phyloP scores from a whole-genome alignment of 2,329 filamentous ascomycete species.

The Lasiodiplodia gonubiensis region DNA sequence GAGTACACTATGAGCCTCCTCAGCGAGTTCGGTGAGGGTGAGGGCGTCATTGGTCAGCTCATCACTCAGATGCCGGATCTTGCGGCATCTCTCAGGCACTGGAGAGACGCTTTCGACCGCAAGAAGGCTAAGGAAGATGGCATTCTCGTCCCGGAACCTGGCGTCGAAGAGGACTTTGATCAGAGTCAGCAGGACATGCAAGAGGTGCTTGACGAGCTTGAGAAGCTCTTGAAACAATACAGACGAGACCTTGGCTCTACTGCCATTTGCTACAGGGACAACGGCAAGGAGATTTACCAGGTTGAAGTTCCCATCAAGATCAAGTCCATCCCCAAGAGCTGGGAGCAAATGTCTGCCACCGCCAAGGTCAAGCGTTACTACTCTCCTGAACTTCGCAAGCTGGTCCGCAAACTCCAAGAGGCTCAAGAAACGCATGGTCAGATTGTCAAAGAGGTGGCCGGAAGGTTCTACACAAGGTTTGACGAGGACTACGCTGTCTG shows the following conservation, averaged over 20 bases:
- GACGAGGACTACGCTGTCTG: constrained; percentile 84
- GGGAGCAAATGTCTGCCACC: constrained; percentile 97
- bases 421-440: constrained; percentile 93
- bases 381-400: constrained; percentile 77
- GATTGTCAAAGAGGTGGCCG: constrained; percentile 83
- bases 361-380: constrained; percentile 92
- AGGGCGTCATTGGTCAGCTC: constrained; percentile 83
- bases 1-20: constrained; percentile 90
- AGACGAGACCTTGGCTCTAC: constrained; percentile 76
- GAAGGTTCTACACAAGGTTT: constrained; percentile 84
- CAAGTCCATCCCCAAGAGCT: constrained; percentile 80
- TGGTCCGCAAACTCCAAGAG: constrained; percentile 89
- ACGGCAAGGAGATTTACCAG: constrained; percentile 97
- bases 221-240: constrained; percentile 72
- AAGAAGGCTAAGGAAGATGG: constrained; percentile 78
- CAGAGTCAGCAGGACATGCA: constrained; percentile 76
- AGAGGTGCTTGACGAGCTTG: constrained; percentile 74
- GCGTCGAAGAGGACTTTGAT: constrained; percentile 93
- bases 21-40: constrained; percentile 72
- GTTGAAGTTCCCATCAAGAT: constrained; percentile 85
- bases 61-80: constrained; percentile 87
- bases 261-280: constrained; percentile 65
- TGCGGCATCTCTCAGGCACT: constrained; percentile 73
- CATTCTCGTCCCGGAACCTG: constrained; percentile 80
- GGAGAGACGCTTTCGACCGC: constrained; percentile 92